Percentiles rank a stretch among this genome's conserved stretches.
These are phyloP conservation scores for Erodium chrysanthum DNA, from an alignment of 441 rosid genomes.

Conservation along the genomic window DNA sequence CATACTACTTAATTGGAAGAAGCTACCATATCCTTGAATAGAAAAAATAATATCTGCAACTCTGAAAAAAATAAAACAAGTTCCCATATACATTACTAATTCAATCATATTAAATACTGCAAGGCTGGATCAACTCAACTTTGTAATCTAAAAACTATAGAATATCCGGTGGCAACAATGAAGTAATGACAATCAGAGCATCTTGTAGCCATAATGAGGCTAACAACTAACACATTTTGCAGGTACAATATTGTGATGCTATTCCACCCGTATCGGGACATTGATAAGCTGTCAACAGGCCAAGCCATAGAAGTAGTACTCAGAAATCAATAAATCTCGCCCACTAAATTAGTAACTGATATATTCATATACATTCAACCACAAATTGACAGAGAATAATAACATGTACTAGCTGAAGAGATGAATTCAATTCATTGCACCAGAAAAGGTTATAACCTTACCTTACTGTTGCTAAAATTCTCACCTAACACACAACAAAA, in stretches of 20 bases:
- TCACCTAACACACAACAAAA: background rate
- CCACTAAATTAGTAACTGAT: background rate
- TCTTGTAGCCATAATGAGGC: background rate
- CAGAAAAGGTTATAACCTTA: background rate
- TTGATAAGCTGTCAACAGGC: background rate
- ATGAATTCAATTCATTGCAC: background rate
- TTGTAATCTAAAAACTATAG: background rate
- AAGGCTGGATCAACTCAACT: background rate
- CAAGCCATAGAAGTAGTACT: background rate
- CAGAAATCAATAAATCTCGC: background rate
- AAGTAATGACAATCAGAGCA: background rate
- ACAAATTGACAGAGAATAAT: background rate
- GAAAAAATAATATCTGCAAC: conserved; percentile 13
- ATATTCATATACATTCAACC: background rate
- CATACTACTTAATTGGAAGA: too few relatives aligned
- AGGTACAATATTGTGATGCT: background rate
- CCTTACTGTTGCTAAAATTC: too few relatives aligned
- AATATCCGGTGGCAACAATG: background rate
- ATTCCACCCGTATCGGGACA: background rate
- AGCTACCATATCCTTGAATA: background rate
- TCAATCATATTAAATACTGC: background rate
- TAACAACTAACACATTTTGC: background rate
- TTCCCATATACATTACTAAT: background rate
- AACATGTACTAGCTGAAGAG: background rate
- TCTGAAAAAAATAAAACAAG: background rate